A percentile compares a stretch with the other conserved stretches of the same genome.
Conservation (phyloP, 1,284 basidiomycete species). For the Thelephora terrestris region DNA sequence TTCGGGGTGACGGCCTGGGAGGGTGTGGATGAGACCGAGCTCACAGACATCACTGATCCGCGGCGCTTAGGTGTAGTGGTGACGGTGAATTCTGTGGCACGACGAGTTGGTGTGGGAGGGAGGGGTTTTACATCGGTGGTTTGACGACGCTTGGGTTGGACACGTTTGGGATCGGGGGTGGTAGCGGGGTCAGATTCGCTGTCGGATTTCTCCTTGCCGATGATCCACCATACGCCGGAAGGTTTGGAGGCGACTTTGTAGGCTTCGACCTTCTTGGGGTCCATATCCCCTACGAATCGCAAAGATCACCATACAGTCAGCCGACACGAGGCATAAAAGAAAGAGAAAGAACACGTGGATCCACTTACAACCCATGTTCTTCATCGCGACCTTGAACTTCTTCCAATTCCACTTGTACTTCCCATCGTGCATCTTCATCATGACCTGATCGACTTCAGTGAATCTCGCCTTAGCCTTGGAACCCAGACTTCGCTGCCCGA, state of each 20-base stretch:
- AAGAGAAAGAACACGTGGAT: neutral
- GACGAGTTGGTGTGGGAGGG: constrained; percentile 4
- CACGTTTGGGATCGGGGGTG: neutral
- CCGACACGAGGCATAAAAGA: constrained; percentile 3
- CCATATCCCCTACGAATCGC: constrained; percentile 43
- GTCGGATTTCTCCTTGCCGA: constrained; percentile 29
- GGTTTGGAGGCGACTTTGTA: constrained; percentile 49
- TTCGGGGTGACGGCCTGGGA: constrained; percentile 16
- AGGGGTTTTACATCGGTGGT: neutral
- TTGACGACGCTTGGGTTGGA: neutral
- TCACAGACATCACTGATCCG: neutral
- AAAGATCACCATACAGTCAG: constrained; percentile 3
- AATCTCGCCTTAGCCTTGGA: constrained; percentile 52
- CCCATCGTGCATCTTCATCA: constrained; percentile 61
- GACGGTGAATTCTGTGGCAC: constrained; percentile 9
- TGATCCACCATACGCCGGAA: constrained; percentile 50
- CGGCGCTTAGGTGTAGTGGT: constrained; percentile 8
- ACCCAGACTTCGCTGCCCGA: constrained; percentile 62
- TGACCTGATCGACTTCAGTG: constrained; percentile 57
- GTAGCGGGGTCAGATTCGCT: constrained; percentile 4
- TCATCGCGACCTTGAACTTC: constrained; percentile 64
- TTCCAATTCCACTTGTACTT: constrained; percentile 74
- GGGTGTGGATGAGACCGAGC: neutral
- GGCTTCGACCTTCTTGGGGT: constrained; percentile 41
- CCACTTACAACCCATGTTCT: constrained; percentile 67